Conservation (phyloP, 2,329 filamentous ascomycete genomes). For the Fusarium phyllophilum region DNA sequence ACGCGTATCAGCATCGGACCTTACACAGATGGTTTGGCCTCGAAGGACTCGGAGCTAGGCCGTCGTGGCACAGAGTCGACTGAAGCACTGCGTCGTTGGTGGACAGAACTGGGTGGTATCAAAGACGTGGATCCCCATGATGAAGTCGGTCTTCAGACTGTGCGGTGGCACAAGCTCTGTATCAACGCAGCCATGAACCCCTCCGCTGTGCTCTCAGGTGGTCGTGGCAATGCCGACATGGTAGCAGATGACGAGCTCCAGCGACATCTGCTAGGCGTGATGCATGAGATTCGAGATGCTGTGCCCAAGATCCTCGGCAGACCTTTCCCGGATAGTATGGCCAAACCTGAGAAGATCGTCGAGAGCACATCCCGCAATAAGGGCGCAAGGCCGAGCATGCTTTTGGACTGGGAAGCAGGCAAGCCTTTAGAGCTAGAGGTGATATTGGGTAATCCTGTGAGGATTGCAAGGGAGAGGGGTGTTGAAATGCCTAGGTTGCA, state of each 20-base stretch:
- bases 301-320: conserved; percentile 71
- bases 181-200: conserved; percentile 83
- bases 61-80: conserved; percentile 55
- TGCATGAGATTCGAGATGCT: conserved; percentile 74
- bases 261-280: conserved; percentile 70
- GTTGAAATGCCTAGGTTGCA: conserved; percentile 74
- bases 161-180: conserved; percentile 80
- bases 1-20: conserved; percentile 76
- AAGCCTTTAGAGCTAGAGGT: conserved; percentile 77
- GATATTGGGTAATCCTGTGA: conserved; percentile 75
- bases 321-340: conserved; percentile 67
- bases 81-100: conserved; percentile 62
- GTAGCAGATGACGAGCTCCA: conserved; percentile 70
- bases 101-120: conserved; percentile 66
- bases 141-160: conserved; percentile 73
- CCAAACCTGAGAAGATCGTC: conserved; percentile 70
- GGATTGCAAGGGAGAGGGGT: conserved; percentile 70
- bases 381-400: conserved; percentile 73
- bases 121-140: conserved; percentile 72
- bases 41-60: conserved; percentile 47
- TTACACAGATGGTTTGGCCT: conserved; percentile 63
- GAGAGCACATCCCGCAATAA: conserved; percentile 71
- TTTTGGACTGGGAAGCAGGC: conserved; percentile 75
- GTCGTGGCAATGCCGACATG: conserved; percentile 73
- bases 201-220: conserved; percentile 73